A percentile compares a stretch with the other conserved stretches of the same genome.
Evolutionary conservation across 2,329 filamentous ascomycete species (phyloP).

Genomic region (Exutisphaerella laricina): DNA sequence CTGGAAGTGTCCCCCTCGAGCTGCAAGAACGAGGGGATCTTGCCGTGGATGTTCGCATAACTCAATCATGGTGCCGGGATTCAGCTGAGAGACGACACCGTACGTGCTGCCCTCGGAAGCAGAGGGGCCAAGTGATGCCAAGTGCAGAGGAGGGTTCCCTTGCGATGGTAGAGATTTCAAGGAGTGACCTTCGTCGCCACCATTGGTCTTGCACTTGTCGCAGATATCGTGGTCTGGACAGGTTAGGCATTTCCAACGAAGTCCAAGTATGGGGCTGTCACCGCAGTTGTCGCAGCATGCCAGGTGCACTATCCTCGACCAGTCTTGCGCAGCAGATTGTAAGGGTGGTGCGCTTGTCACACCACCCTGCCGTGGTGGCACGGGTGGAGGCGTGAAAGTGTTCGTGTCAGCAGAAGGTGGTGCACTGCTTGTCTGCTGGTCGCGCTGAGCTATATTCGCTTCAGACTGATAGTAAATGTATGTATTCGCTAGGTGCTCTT

Average conservation of each 20-base stretch:
- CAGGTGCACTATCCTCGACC: conserved; percentile 6
- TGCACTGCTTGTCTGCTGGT: conserved; percentile 9
- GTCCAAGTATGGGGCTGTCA: background rate
- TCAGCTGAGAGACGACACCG: conserved; percentile 5
- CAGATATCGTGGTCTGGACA: conserved; percentile 10
- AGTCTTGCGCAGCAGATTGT: conserved; percentile 2
- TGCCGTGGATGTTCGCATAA: conserved; percentile 5
- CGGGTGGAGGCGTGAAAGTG: background rate
- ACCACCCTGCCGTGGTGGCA: conserved; percentile 5
- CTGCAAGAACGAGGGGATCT: conserved; percentile 5
- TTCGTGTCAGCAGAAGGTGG: conserved; percentile 1
- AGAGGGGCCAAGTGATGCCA: conserved; percentile 3
- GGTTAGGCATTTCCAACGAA: conserved; percentile 6
- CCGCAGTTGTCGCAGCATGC: conserved; percentile 10
- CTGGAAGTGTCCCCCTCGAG: conserved; percentile 8
- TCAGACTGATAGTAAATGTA: conserved; percentile 7
- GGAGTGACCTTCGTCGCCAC: conserved; percentile 6
- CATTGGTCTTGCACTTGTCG: conserved; percentile 6
- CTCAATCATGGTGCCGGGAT: conserved; percentile 4
- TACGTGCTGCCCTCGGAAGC: conserved; percentile 7
- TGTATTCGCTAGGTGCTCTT: conserved; percentile 5
- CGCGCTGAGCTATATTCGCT: background rate
- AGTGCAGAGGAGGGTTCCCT: conserved; percentile 1
- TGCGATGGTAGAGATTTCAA: conserved; percentile 1
- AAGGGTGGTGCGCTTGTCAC: conserved; percentile 4